These are phyloP conservation scores for Penicillium paradoxum DNA, from an alignment of 495 filamentous ascomycete genomes.

Conservation along the genomic window DNA sequence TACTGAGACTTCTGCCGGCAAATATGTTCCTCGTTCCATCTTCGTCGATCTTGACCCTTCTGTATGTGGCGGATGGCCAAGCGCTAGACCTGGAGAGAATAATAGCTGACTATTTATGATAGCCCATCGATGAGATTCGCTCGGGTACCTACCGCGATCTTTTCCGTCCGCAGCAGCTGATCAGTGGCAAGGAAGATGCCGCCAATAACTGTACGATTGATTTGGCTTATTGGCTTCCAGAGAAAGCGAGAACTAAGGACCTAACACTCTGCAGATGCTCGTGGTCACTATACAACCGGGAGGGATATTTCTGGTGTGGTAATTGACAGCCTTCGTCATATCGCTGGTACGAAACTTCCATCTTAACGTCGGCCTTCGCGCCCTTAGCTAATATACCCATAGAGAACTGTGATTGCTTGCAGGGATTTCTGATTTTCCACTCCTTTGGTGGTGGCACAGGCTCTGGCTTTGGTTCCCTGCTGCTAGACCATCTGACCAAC, in stretches of 20 bases:
- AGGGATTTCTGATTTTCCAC: slow-evolving; percentile 92
- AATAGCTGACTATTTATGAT: neutral
- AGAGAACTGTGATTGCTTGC: slow-evolving; percentile 89
- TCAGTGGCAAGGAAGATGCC: slow-evolving; percentile 90
- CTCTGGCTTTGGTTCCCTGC: slow-evolving; percentile 82
- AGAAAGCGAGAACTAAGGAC: neutral
- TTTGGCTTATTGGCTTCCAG: neutral
- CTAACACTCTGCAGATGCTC: slow-evolving; percentile 59
- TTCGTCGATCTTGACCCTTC: slow-evolving; percentile 88
- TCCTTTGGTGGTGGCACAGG: slow-evolving; percentile 91
- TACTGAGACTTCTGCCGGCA: slow-evolving; percentile 77
- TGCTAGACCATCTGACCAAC: slow-evolving; percentile 80
- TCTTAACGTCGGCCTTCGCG: neutral
- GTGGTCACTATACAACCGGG: slow-evolving; percentile 89
- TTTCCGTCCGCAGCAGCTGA: slow-evolving; percentile 83
- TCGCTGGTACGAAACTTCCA: slow-evolving; percentile 55
- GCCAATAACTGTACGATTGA: slow-evolving; percentile 71
- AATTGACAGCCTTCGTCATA: slow-evolving; percentile 77
- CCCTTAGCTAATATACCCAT: neutral
- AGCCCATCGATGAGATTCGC: slow-evolving; percentile 87
- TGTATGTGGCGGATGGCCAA: slow-evolving; percentile 33
- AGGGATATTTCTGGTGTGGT: slow-evolving; percentile 85
- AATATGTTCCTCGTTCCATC: slow-evolving; percentile 87
- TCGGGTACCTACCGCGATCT: slow-evolving; percentile 78
- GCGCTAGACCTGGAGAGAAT: neutral